Evolutionary conservation across 2,329 filamentous ascomycete species (phyloP).

Genomic region (Helicocarpus griseus): DNA sequence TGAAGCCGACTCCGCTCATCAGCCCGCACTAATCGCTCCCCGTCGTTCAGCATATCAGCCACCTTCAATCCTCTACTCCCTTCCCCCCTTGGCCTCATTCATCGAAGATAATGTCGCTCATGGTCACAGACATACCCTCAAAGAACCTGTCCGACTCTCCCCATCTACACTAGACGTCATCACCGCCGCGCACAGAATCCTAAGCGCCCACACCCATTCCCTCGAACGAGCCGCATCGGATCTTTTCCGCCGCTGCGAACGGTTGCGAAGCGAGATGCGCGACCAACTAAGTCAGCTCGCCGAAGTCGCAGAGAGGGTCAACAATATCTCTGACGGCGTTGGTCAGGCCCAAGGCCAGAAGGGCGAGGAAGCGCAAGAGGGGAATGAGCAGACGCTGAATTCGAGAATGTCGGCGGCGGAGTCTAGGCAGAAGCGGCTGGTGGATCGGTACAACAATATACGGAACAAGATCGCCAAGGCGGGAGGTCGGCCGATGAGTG

Average conservation of each 20-base stretch:
- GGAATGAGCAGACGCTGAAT: constrained; percentile 23
- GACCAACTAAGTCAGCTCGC: constrained; percentile 38
- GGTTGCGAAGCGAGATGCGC: constrained; percentile 37
- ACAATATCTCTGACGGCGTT: constrained; percentile 31
- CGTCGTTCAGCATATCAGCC: constrained; percentile 35
- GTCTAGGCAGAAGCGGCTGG: constrained; percentile 31
- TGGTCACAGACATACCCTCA: constrained; percentile 33
- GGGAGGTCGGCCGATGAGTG: constrained; percentile 35
- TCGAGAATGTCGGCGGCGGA: constrained; percentile 32
- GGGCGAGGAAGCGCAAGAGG: constrained; percentile 20
- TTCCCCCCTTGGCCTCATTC: constrained; percentile 30
- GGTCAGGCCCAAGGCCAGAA: constrained; percentile 23
- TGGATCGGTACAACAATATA: constrained; percentile 34
- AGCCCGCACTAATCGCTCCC: constrained; percentile 21
- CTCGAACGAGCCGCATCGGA: constrained; percentile 40
- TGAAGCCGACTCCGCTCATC: constrained; percentile 17
- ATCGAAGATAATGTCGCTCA: constrained; percentile 34
- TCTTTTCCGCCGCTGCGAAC: constrained; percentile 43
- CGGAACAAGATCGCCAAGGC: constrained; percentile 34
- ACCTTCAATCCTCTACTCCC: constrained; percentile 30
- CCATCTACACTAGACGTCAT: constrained; percentile 40
- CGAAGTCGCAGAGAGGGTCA: constrained; percentile 37
- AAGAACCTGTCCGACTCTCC: constrained; percentile 38
- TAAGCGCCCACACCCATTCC: constrained; percentile 37
- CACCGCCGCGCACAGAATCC: constrained; percentile 36